phyloP scores from a whole-genome alignment of 2,329 filamentous ascomycete genomes.

The Drechslera avenae region DNA sequence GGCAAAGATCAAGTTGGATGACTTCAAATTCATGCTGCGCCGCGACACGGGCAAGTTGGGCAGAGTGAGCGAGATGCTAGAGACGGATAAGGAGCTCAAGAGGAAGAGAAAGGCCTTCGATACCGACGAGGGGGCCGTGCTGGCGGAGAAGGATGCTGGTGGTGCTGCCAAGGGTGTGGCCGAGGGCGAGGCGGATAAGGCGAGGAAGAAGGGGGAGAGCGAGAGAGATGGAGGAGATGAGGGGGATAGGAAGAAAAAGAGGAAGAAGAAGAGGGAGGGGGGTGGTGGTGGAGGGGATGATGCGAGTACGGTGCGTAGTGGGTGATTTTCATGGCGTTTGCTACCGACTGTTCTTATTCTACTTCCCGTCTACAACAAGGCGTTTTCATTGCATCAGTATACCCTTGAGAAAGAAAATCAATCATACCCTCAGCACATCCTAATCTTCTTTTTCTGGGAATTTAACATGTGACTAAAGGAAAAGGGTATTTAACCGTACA shows the following conservation, averaged over 20 bases:
- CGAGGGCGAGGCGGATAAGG: constrained; percentile 9
- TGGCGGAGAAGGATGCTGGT: constrained; percentile 40
- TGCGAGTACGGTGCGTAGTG: constrained; percentile 28
- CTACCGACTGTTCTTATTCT: too few relatives aligned
- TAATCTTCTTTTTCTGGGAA: too few relatives aligned
- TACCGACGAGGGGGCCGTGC: constrained; percentile 67
- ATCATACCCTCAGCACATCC: too few relatives aligned
- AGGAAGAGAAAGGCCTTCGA: constrained; percentile 77
- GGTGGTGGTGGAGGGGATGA: constrained; percentile 24
- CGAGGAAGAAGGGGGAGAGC: constrained; percentile 19
- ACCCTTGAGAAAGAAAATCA: too few relatives aligned
- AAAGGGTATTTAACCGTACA: too few relatives aligned
- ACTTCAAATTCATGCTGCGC: constrained; percentile 93
- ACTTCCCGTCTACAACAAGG: too few relatives aligned
- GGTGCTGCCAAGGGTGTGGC: constrained; percentile 2
- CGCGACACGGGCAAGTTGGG: constrained; percentile 85
- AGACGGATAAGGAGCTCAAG: constrained; percentile 86
- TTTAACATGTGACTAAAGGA: too few relatives aligned
- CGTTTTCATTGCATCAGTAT: too few relatives aligned
- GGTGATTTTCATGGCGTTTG: too few relatives aligned
- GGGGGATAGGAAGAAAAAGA: constrained; percentile 11
- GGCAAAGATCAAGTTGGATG: constrained; percentile 97
- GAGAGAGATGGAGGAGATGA: background rate
- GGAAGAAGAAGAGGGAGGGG: constrained; percentile 26
- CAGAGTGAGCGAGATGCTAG: constrained; percentile 84